Evolutionary conservation across 139 green algal species (phyloP).

Genomic region (Coccomyxa sp.): DNA sequence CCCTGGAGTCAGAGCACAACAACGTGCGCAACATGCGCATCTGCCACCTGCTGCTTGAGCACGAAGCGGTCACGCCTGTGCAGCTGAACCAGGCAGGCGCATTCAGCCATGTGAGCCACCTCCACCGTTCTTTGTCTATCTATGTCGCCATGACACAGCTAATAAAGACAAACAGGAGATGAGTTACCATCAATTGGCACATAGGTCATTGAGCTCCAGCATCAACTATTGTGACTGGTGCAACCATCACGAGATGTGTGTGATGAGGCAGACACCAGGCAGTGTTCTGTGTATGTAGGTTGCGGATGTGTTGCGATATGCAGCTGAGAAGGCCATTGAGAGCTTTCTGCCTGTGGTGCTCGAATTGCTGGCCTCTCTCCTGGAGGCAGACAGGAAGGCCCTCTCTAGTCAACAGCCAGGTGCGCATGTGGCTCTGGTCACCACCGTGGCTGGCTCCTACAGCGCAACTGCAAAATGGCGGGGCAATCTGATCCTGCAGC

Average conservation of each 20-base stretch:
- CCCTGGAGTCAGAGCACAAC: slow-evolving; percentile 84
- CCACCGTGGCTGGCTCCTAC: too few relatives aligned
- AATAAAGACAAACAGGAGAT: background rate
- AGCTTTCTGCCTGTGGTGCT: slow-evolving; percentile 81
- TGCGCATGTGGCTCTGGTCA: too few relatives aligned
- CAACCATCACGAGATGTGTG: background rate
- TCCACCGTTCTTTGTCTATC: background rate
- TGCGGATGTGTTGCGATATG: slow-evolving; percentile 71
- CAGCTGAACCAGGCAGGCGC: slow-evolving; percentile 26
- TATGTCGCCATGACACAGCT: background rate
- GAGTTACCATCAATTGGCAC: background rate
- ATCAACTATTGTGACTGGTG: background rate
- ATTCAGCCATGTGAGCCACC: slow-evolving; percentile 14
- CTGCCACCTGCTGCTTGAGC: slow-evolving; percentile 63
- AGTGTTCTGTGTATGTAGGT: slow-evolving; percentile 36
- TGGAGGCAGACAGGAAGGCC: slow-evolving; percentile 11
- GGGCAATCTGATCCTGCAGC: background rate
- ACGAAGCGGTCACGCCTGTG: slow-evolving; percentile 14
- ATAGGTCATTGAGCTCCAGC: background rate
- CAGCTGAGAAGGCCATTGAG: slow-evolving; percentile 76
- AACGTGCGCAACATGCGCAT: slow-evolving; percentile 92
- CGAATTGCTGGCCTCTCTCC: slow-evolving; percentile 45
- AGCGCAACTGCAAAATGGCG: background rate
- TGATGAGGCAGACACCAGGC: background rate
- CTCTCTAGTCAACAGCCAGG: background rate